These are phyloP conservation scores for Mucor velutinosus DNA, from an alignment of 371 early-diverging fungal genomes.

Conservation along the genomic window DNA sequence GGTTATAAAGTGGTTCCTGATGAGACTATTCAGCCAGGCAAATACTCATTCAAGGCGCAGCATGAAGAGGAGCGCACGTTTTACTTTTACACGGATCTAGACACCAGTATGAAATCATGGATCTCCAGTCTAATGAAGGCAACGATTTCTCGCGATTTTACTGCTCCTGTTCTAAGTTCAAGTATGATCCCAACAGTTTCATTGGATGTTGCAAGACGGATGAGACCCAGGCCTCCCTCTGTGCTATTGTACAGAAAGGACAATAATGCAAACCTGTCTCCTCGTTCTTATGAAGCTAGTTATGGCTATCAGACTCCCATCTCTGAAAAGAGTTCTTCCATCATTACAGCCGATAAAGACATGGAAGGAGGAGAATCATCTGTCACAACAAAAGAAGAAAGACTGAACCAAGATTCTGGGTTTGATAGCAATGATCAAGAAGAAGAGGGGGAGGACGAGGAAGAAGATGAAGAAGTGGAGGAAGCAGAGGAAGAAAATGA, in stretches of 20 bases:
- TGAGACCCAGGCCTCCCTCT: slow-evolving; percentile 70
- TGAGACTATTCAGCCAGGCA: slow-evolving; percentile 60
- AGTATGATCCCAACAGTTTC: slow-evolving; percentile 66
- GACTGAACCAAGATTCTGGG: slow-evolving; percentile 6
- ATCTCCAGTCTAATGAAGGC: slow-evolving; percentile 68
- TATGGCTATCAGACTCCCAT: not conserved
- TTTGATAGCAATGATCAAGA: slow-evolving; percentile 11
- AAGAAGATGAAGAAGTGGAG: not conserved
- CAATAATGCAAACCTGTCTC: not conserved
- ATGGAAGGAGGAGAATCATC: not conserved
- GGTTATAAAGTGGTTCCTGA: slow-evolving; percentile 58
- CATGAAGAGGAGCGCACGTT: slow-evolving; percentile 61
- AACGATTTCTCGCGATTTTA: slow-evolving; percentile 61
- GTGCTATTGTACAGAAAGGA: slow-evolving; percentile 35
- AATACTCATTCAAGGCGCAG: slow-evolving; percentile 68
- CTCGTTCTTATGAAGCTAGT: not conserved
- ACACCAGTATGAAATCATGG: slow-evolving; percentile 53
- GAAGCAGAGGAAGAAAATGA: not conserved
- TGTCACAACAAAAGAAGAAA: not conserved
- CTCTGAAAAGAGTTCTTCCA: not conserved
- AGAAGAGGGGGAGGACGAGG: not conserved
- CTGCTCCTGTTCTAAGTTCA: slow-evolving; percentile 67
- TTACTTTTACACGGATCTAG: slow-evolving; percentile 62
- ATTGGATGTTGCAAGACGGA: slow-evolving; percentile 60
- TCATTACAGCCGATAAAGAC: not conserved